Base-by-base conservation (phyloP, 495 filamentous ascomycete genomes). In the Hyaloscypha variabilis region DNA sequence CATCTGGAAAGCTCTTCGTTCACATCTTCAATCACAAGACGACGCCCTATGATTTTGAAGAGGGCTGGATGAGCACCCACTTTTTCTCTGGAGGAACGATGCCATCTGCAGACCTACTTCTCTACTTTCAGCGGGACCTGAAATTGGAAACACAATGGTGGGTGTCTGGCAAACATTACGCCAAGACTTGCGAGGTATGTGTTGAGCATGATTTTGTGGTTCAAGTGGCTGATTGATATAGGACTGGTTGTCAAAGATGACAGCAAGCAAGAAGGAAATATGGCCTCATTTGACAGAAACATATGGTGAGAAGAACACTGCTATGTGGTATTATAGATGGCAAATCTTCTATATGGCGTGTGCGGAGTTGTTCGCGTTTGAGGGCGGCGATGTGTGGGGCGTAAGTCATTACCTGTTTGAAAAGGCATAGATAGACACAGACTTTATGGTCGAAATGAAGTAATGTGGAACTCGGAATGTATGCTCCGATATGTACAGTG, bases 21-120 rank as follows among this genome's bases (percentile, higher is more conserved):
- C 88, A 90, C 68, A 79, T 87, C 54, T 90, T 90, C 74, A 75
- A 73, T 42, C 88, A 90, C 65, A 80, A 76, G 56, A 77, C 79
- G 19, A 85, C 83, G 24, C 85, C 88, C 0, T 90, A 90, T 72
- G 84, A 90, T 67, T 90, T 84, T 68, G 85, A 88, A 58, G 80
- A 82, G 21, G 88, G 88, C n/a, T 90, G 88, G 88, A 90, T 90
- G 88, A 88, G 83, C 52, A 78, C 77, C 60, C 76, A 88, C 69
- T 90, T 90, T 74, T 90, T 90, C 72, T 86, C 85, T 8, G 87
- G 87, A 23, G 88, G 88, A 3, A 90, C 86, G 3, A 90, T 90
- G 88, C 85, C 82, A 6, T 85, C 81, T 24, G 81, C 84, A n/a
- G 88, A 90, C 71, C 69, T 90, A 60, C 75, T 90, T 31, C 76